Percentiles rank a stretch among this genome's conserved stretches.
Evolutionary conservation across 2,329 filamentous ascomycete species (phyloP).

Genomic region (Nemania sp.): DNA sequence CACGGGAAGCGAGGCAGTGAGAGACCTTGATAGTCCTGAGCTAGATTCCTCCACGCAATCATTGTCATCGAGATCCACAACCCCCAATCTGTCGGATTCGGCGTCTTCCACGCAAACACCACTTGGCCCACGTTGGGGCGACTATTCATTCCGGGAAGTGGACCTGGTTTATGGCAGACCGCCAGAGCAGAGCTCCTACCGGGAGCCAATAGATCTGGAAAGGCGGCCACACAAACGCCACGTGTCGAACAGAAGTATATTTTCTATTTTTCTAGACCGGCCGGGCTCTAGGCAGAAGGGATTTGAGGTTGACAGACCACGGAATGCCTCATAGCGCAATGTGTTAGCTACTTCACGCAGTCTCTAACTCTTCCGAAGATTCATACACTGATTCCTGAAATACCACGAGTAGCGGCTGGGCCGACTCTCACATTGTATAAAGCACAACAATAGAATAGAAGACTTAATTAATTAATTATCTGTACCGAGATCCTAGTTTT

Average conservation of each 20-base stretch:
- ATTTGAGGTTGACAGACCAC: slow-evolving; percentile 7
- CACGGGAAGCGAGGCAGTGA: not conserved
- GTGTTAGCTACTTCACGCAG: no score
- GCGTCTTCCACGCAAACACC: slow-evolving; percentile 6
- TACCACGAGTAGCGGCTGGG: no score
- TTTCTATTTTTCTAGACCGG: not conserved
- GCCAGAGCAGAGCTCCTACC: not conserved
- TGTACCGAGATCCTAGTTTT: no score
- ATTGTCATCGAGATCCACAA: not conserved
- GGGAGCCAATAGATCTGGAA: not conserved
- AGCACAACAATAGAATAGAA: no score
- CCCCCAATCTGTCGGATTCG: not conserved
- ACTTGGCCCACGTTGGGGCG: slow-evolving; percentile 14
- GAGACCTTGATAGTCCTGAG: not conserved
- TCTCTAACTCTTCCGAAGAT: no score
- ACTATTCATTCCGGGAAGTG: slow-evolving; percentile 17
- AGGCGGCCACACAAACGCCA: slow-evolving; percentile 4
- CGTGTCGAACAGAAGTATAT: slow-evolving; percentile 1
- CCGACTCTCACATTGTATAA: no score
- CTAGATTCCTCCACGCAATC: not conserved
- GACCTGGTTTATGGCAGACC: slow-evolving; percentile 9
- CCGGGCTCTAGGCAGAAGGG: not conserved
- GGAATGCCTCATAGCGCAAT: not conserved
- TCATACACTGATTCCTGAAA: no score
- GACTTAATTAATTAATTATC: no score